Percentiles rank a stretch among this genome's conserved stretches.
Evolutionary conservation across 2,329 filamentous ascomycete genomes (phyloP).

Genomic region (Diaporthe sp.): DNA sequence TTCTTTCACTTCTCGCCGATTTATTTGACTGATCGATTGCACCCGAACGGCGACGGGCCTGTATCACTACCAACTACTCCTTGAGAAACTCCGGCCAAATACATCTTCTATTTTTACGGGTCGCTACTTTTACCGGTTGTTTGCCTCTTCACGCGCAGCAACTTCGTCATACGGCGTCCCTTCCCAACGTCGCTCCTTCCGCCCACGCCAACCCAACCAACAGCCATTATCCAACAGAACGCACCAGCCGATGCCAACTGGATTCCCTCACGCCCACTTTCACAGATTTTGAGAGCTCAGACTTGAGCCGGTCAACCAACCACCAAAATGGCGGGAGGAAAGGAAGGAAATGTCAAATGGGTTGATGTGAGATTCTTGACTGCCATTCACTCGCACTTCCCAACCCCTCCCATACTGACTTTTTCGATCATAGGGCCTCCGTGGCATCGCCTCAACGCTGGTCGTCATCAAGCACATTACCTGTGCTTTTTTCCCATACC

Average conservation of each 20-base stretch:
- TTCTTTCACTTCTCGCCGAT: background rate
- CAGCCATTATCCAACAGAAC: background rate
- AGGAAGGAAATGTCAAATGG: slow-evolving; percentile 43
- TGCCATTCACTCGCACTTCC: background rate
- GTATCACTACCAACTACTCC: slow-evolving; percentile 1
- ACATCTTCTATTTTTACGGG: slow-evolving; percentile 15
- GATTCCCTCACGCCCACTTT: no score
- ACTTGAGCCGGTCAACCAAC: slow-evolving; percentile 15
- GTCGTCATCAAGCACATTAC: slow-evolving; percentile 41
- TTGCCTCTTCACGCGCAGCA: background rate
- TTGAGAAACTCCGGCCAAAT: background rate
- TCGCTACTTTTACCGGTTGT: background rate
- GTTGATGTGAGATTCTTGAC: slow-evolving; percentile 39
- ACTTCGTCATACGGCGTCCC: background rate
- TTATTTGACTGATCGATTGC: background rate
- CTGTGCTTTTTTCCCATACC: slow-evolving; percentile 41
- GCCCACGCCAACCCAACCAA: background rate
- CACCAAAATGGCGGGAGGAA: slow-evolving; percentile 45
- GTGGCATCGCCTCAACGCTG: slow-evolving; percentile 42
- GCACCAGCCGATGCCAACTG: background rate
- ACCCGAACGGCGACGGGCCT: background rate
- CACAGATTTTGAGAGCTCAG: background rate
- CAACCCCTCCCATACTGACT: slow-evolving; percentile 70
- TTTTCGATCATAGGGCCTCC: slow-evolving; percentile 38
- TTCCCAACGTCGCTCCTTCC: background rate